Percentiles rank a stretch among this genome's conserved stretches.
Conservation (phyloP, 1,284 basidiomycete species). For the Heterobasidion irregulare region DNA sequence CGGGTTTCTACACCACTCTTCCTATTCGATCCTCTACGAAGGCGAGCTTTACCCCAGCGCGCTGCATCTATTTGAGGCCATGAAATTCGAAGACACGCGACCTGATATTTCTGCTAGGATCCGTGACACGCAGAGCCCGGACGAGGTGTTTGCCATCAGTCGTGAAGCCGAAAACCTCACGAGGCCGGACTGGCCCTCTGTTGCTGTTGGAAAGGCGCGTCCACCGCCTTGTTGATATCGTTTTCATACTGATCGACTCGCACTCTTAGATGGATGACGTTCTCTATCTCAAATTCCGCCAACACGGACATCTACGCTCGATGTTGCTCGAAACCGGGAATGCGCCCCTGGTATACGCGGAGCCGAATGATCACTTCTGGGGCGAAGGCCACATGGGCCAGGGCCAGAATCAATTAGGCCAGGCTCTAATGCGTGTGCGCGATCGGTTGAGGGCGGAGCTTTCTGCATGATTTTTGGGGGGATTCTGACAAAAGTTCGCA, state of each 20-base stretch:
- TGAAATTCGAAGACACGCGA: conserved; percentile 45
- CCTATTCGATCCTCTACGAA: conserved; percentile 41
- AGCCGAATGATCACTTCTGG: conserved; percentile 45
- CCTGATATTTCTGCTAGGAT: conserved; percentile 47
- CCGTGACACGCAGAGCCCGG: conserved; percentile 31
- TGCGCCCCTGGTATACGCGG: conserved; percentile 40
- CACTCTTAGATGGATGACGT: conserved; percentile 48
- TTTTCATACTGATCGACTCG: background rate
- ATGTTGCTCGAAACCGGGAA: conserved; percentile 40
- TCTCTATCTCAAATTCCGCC: conserved; percentile 50
- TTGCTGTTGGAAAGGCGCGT: conserved; percentile 41
- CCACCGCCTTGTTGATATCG: background rate
- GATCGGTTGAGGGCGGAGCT: conserved; percentile 29
- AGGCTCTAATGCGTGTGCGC: conserved; percentile 43
- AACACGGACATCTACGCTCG: conserved; percentile 40
- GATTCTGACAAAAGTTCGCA: background rate
- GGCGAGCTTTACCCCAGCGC: conserved; percentile 52
- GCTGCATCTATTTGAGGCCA: conserved; percentile 57
- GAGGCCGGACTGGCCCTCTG: conserved; percentile 43
- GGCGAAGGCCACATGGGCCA: conserved; percentile 38
- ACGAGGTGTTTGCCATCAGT: conserved; percentile 43
- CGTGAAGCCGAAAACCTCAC: conserved; percentile 27
- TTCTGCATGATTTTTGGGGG: background rate
- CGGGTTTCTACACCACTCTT: conserved; percentile 51
- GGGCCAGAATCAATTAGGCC: conserved; percentile 55